Evolutionary conservation across 1,139 yeast genomes (phyloP).

Genomic region (Kurtzmaniella quercitrusa): DNA sequence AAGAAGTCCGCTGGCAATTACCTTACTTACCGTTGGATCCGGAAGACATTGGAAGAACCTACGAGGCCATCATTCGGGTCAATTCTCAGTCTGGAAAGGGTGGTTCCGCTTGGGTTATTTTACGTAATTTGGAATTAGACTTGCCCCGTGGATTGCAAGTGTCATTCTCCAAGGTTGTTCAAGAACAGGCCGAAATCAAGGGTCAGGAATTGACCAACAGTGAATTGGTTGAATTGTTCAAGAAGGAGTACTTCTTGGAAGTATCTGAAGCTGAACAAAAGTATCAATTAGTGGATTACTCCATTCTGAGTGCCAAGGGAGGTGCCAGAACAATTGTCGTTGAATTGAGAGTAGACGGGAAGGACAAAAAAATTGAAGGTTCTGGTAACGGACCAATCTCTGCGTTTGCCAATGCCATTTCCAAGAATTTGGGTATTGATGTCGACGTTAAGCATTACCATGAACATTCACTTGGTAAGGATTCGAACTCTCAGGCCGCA

Average conservation of each 20-base stretch:
- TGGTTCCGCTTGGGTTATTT: conserved; percentile 96
- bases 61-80: conserved; percentile 96
- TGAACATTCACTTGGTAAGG: conserved; percentile 90
- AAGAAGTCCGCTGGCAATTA: conserved; percentile 61
- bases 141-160: conserved; percentile 91
- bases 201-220: conserved; percentile 80
- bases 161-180: conserved; percentile 82
- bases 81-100: conserved; percentile 98
- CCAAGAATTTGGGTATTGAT: conserved; percentile 48
- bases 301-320: conserved; percentile 30
- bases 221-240: conserved; percentile 77
- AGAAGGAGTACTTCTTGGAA: conserved; percentile 62
- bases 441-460: conserved; percentile 80
- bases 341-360: conserved; percentile 44
- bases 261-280: conserved; percentile 25
- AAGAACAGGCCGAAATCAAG: conserved; percentile 69
- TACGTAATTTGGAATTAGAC: conserved; percentile 83
- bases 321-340: conserved; percentile 33
- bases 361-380: conserved; percentile 51
- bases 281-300: conserved; percentile 50
- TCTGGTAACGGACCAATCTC: conserved; percentile 95
- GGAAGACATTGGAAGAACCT: conserved; percentile 90
- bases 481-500: conserved; percentile 84
- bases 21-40: conserved; percentile 98
- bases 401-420: conserved; percentile 76